These are phyloP conservation scores for Fusarium euwallaceae DNA, from an alignment of 2,329 filamentous ascomycete genomes.

Conservation along the genomic window DNA sequence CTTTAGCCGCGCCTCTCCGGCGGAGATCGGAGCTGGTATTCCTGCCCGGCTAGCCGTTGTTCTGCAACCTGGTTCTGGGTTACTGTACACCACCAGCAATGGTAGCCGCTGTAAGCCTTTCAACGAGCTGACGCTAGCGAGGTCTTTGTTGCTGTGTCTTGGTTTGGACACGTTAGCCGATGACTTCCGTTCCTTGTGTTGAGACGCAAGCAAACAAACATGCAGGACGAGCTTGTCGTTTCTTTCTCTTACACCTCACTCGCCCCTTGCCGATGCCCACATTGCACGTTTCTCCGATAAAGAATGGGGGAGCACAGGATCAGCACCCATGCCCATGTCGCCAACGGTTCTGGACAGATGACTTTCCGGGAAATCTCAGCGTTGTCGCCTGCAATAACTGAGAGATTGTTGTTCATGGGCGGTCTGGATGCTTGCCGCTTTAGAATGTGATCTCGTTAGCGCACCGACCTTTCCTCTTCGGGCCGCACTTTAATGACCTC, in stretches of 20 bases:
- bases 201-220: slow-evolving; percentile 8
- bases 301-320: slow-evolving; percentile 8
- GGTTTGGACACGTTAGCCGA: slow-evolving; percentile 4
- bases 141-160: slow-evolving; percentile 28
- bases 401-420: slow-evolving; percentile 14
- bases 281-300: not conserved
- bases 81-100: slow-evolving; percentile 26
- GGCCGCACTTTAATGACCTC: slow-evolving; percentile 35
- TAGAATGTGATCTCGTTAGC: slow-evolving; percentile 25
- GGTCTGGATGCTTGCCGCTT: slow-evolving; percentile 39
- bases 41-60: slow-evolving; percentile 2
- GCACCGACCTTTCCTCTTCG: slow-evolving; percentile 28
- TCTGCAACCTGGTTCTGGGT: slow-evolving; percentile 5
- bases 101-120: slow-evolving; percentile 26
- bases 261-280: not conserved
- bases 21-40: slow-evolving; percentile 25
- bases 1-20: slow-evolving; percentile 36
- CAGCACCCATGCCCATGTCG: slow-evolving; percentile 16
- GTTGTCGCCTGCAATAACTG: slow-evolving; percentile 25
- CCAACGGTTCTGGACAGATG: slow-evolving; percentile 16
- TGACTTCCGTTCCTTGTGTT: not conserved
- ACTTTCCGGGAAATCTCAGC: slow-evolving; percentile 27
- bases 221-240: not conserved
- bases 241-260: not conserved
- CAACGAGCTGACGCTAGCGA: slow-evolving; percentile 19